A percentile compares a stretch with the other conserved stretches of the same genome.
phyloP scores from a whole-genome alignment of 139 green algal species.

The Coccomyxa sp. region DNA sequence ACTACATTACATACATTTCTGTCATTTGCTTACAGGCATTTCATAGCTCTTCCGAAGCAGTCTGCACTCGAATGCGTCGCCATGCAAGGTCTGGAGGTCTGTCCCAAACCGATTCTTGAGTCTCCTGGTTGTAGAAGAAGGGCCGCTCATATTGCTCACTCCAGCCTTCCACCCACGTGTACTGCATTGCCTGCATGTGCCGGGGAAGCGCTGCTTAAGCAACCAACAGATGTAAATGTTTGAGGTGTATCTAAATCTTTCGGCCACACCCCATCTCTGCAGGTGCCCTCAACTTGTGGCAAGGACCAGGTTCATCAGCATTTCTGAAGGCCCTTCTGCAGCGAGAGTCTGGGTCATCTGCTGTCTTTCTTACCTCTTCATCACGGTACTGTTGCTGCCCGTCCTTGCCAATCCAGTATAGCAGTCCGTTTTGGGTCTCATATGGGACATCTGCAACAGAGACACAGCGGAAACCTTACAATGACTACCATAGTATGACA shows the following conservation, averaged over 20 bases:
- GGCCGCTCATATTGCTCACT: slow-evolving; percentile 21
- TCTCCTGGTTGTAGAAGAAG: slow-evolving; percentile 41
- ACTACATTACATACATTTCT: too few relatives aligned
- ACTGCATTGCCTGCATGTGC: slow-evolving; percentile 12
- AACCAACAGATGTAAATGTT: neutral
- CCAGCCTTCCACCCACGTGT: slow-evolving; percentile 28
- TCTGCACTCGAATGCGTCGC: neutral
- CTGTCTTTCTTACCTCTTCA: neutral
- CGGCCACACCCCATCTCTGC: neutral
- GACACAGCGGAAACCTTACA: neutral
- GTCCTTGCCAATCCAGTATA: neutral
- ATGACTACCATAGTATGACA: neutral
- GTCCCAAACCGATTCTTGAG: slow-evolving; percentile 23
- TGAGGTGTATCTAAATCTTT: neutral
- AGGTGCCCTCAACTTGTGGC: neutral
- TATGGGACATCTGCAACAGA: neutral
- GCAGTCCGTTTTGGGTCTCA: neutral
- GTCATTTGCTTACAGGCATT: too few relatives aligned
- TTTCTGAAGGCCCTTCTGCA: neutral
- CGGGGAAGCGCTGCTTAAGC: neutral
- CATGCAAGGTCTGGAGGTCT: slow-evolving; percentile 25
- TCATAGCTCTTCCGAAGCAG: too few relatives aligned
- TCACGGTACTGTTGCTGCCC: neutral
- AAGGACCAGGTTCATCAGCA: neutral
- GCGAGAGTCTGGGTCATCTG: neutral